Base-by-base conservation (phyloP, 2,329 filamentous ascomycete genomes). In the Thelonectria blattea region DNA sequence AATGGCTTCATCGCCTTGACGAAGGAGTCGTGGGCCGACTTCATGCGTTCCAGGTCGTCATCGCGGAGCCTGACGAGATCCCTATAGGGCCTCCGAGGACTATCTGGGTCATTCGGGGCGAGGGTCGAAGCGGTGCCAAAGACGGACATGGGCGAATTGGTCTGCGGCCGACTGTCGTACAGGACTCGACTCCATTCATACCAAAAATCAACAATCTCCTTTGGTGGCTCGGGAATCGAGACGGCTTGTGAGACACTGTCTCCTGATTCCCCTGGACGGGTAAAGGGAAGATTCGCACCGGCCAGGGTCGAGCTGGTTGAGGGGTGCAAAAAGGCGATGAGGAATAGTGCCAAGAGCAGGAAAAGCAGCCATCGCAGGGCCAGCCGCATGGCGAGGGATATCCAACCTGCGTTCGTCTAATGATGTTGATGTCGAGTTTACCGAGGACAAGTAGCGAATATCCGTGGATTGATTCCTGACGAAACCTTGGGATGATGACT, bases 321-420 rank as follows among this genome's bases (percentile, higher is more conserved):
- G 24, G 45, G 45, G 18, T 57, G 46, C 2, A 57, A 43, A 34
- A 53, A 61, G n/a, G 39, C 15, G 17, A 61, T 32, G 12, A 57
- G 34, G 1, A 54, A 12, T 20, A 41, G 24, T 3, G 39, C 45
- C 10, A 41, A 15, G 18, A 58, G 11, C 1, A 58, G 10, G 34
- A 58, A 58, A 5, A 47, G 48, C 30, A 61, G 37, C 58, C 58
- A 61, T 58, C 58, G 55, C 43, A 61, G 45, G 50, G 58, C 45
- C 45, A 61, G 48, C 27, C 58, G 58, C 58, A 61, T 61, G 18
- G 37, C 58, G 53, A 27, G 6, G 45, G 49, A 50, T 58, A 53
- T 56, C 30, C 30, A 54, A 61, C 58, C 14, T 39, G 54, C 49
- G 10, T 39, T 43, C 22, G 24, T 43, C 14, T 37, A 15, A 3